Conservation (phyloP, 2,329 filamentous ascomycete species). For the Exophiala bonariae region DNA sequence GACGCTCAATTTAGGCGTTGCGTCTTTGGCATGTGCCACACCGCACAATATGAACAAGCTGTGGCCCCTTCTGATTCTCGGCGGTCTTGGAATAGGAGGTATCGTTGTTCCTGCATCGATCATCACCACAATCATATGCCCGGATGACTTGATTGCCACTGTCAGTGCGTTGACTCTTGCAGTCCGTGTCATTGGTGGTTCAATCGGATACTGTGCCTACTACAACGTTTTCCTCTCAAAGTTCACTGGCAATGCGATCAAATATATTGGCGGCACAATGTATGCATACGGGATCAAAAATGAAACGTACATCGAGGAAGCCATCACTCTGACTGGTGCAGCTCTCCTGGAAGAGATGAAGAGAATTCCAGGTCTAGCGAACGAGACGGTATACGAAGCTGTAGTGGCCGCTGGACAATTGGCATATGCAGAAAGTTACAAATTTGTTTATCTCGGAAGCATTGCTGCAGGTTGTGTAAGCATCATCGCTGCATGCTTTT, state of each 20-base stretch:
- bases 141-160: slow-evolving; percentile 68
- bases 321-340: slow-evolving; percentile 55
- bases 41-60: slow-evolving; percentile 54
- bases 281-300: slow-evolving; percentile 52
- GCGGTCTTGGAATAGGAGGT: slow-evolving; percentile 65
- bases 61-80: slow-evolving; percentile 61
- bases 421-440: slow-evolving; percentile 60
- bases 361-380: slow-evolving; percentile 47
- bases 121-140: slow-evolving; percentile 69
- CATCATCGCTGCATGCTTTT: slow-evolving; percentile 58
- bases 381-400: slow-evolving; percentile 48
- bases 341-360: slow-evolving; percentile 42
- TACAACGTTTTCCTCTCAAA: slow-evolving; percentile 53
- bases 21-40: slow-evolving; percentile 52
- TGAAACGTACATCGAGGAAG: slow-evolving; percentile 45
- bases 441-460: slow-evolving; percentile 62
- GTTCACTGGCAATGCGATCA: slow-evolving; percentile 45
- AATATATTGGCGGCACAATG: slow-evolving; percentile 55
- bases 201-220: slow-evolving; percentile 61
- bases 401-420: slow-evolving; percentile 58
- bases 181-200: slow-evolving; percentile 67
- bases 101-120: slow-evolving; percentile 68
- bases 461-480: slow-evolving; percentile 61
- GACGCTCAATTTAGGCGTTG: slow-evolving; percentile 42
- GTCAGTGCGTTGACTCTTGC: slow-evolving; percentile 67